phyloP scores from a whole-genome alignment of 805 yeast species.

The Metschnikowia anglica region DNA sequence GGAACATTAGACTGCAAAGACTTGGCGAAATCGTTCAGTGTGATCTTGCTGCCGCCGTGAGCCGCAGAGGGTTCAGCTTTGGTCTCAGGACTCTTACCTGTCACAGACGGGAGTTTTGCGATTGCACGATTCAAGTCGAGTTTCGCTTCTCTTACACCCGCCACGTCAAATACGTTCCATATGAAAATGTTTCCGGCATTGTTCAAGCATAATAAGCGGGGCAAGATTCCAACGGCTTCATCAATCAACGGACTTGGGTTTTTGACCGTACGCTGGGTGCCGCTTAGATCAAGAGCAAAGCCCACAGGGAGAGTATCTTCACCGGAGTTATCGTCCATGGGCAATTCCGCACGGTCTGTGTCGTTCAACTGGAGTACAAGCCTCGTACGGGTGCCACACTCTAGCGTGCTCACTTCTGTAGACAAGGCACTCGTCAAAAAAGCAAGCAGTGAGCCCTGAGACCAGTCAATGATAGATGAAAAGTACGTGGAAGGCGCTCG shows the following conservation, averaged over 20 bases:
- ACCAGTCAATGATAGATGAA: constrained; percentile 42
- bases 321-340: constrained; percentile 62
- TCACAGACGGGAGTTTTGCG: background rate
- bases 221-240: constrained; percentile 54
- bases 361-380: constrained; percentile 59
- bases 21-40: constrained; percentile 7
- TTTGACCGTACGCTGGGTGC: constrained; percentile 37
- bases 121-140: constrained; percentile 13
- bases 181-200: constrained; percentile 59
- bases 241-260: constrained; percentile 63
- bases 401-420: constrained; percentile 54
- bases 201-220: constrained; percentile 61
- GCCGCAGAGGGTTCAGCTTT: background rate
- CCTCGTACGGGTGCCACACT: constrained; percentile 13
- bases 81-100: background rate
- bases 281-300: constrained; percentile 56
- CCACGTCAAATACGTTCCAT: constrained; percentile 64
- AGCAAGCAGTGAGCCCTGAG: constrained; percentile 25
- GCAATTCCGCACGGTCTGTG: constrained; percentile 68
- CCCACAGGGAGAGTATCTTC: constrained; percentile 76
- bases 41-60: constrained; percentile 1
- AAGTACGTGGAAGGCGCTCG: constrained; percentile 50
- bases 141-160: constrained; percentile 43
- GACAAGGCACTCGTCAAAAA: constrained; percentile 63
- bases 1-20: constrained; percentile 1